Evolutionary conservation across 768 basidiomycete genomes (phyloP).

Genomic region (Roridomyces roridus): DNA sequence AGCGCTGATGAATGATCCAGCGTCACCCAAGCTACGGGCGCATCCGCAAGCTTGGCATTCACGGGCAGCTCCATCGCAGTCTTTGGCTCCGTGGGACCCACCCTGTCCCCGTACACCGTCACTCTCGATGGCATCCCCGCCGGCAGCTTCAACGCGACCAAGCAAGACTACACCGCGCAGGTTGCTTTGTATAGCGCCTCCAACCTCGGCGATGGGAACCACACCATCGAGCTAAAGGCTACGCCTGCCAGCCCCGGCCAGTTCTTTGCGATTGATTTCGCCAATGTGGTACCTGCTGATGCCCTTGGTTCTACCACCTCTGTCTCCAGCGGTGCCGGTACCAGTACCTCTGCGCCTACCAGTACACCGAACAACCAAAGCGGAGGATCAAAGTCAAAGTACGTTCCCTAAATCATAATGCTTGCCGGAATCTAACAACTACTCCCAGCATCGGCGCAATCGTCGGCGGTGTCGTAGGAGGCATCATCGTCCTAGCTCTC

Average conservation of each 20-base stretch:
- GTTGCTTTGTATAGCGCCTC: constrained; percentile 13
- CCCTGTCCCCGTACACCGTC: constrained; percentile 26
- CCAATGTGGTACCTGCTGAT: not conserved
- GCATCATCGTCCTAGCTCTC: constrained; percentile 4
- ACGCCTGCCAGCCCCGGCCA: constrained; percentile 12
- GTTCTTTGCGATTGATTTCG: constrained; percentile 18
- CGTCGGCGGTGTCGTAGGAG: constrained; percentile 16
- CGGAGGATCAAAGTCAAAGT: not conserved
- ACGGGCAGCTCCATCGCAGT: constrained; percentile 35
- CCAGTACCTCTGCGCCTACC: not conserved
- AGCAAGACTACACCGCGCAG: constrained; percentile 17
- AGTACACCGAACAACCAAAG: not conserved
- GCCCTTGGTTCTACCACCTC: not conserved
- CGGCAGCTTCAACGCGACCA: constrained; percentile 25
- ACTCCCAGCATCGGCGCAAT: constrained; percentile 9
- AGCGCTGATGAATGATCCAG: constrained; percentile 2
- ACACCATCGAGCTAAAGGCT: constrained; percentile 28
- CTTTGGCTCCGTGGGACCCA: constrained; percentile 41
- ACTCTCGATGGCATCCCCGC: constrained; percentile 29
- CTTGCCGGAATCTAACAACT: not conserved
- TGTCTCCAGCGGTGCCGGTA: not conserved
- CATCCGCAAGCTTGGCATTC: constrained; percentile 24
- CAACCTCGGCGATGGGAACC: constrained; percentile 18
- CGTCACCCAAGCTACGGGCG: constrained; percentile 19
- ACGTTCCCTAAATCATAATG: not conserved